Evolutionary conservation across 495 filamentous ascomycete genomes (phyloP).

Genomic region (Hypoxylon lenormandii): DNA sequence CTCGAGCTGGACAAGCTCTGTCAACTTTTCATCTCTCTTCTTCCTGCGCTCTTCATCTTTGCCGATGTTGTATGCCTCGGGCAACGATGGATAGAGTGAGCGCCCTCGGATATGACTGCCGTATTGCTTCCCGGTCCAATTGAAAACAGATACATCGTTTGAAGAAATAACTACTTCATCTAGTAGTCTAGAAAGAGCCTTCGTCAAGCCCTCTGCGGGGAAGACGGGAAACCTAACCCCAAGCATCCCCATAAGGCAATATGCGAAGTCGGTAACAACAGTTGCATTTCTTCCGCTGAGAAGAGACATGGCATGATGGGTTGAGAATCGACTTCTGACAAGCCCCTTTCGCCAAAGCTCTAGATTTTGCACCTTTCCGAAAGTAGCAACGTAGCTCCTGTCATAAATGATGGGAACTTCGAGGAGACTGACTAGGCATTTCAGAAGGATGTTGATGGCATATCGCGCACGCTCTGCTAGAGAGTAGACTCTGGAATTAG

Average conservation of each 20-base stretch:
- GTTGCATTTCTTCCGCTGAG: conserved; percentile 50
- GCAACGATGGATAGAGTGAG: conserved; percentile 54
- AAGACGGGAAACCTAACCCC: conserved; percentile 56
- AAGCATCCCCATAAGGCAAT: conserved; percentile 57
- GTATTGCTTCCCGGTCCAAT: conserved; percentile 56
- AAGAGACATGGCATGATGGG: conserved; percentile 50
- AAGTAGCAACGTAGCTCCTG: conserved; percentile 50
- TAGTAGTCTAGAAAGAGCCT: conserved; percentile 54
- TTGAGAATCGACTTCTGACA: conserved; percentile 46
- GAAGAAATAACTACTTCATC: conserved; percentile 55
- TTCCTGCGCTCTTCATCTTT: conserved; percentile 38
- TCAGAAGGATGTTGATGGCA: conserved; percentile 50
- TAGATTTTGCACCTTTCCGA: conserved; percentile 50
- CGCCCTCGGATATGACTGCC: conserved; percentile 54
- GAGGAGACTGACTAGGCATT: conserved; percentile 48
- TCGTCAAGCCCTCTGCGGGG: conserved; percentile 54
- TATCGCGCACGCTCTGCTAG: conserved; percentile 38
- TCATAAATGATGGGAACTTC: conserved; percentile 48
- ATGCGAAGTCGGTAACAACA: conserved; percentile 52
- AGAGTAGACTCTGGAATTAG: conserved; percentile 6
- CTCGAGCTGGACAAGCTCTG: conserved; percentile 41
- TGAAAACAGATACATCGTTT: conserved; percentile 59
- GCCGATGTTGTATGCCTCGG: conserved; percentile 45
- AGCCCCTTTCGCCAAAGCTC: conserved; percentile 49
- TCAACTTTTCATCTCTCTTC: conserved; percentile 47